Evolutionary conservation across 441 rosid genomes (phyloP).

Genomic region (Populus hybrid): DNA sequence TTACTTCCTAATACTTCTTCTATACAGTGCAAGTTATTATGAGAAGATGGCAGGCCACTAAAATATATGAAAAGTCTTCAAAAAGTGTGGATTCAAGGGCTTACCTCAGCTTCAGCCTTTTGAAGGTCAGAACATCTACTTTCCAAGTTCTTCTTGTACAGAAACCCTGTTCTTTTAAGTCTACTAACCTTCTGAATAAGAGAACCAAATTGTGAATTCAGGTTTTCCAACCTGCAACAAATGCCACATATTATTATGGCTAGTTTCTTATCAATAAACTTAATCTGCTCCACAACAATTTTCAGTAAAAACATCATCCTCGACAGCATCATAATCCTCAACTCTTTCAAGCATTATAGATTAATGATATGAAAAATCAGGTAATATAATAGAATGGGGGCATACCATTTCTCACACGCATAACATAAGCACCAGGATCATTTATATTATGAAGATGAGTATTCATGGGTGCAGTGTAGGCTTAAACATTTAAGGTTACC

Average conservation of each 20-base stretch:
- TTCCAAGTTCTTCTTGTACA: constrained; percentile 57
- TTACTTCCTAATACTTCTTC: not conserved
- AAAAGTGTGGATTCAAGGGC: constrained; percentile 6
- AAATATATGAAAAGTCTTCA: not conserved
- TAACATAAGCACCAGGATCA: not conserved
- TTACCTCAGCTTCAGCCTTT: constrained; percentile 96
- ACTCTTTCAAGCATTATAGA: constrained; percentile 1
- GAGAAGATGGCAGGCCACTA: not conserved
- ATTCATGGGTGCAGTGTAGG: not conserved
- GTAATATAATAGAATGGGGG: not conserved
- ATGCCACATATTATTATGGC: constrained; percentile 10
- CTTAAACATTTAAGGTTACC: not conserved
- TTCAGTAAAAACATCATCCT: not conserved
- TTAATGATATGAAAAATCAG: not conserved
- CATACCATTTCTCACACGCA: not conserved
- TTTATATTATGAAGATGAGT: not conserved
- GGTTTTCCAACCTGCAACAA: constrained; percentile 48
- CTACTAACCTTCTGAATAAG: constrained; percentile 41
- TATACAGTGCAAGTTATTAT: not conserved
- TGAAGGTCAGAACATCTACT: constrained; percentile 61
- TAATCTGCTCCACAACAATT: not conserved
- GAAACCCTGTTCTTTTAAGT: constrained; percentile 40
- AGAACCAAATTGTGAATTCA: constrained; percentile 43
- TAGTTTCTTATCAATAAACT: constrained; percentile 11
- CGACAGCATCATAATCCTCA: not conserved